Evolutionary conservation across 2,329 filamentous ascomycete genomes (phyloP).

Genomic region (Trichophyton rubrum): DNA sequence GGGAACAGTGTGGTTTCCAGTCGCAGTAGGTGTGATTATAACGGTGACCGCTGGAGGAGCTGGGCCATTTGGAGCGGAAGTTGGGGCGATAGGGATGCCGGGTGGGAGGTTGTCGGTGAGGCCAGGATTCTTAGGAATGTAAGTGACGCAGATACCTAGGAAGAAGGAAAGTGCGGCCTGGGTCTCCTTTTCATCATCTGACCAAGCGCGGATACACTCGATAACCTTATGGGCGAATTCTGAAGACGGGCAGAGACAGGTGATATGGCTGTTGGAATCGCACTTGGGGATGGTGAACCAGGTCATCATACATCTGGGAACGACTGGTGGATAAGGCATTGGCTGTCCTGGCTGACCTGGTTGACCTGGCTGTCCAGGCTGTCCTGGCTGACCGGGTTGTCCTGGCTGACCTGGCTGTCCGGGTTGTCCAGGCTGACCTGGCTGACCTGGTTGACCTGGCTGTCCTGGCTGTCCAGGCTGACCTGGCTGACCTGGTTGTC

Average conservation of each 20-base stretch:
- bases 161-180: conserved; percentile 66
- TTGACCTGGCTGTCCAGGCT: neutral
- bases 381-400: too few species aligned
- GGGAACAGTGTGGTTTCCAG: conserved; percentile 2
- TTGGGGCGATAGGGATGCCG: conserved; percentile 39
- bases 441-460: too few species aligned
- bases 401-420: too few species aligned
- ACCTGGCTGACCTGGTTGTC: too few species aligned
- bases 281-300: conserved; percentile 65
- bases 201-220: conserved; percentile 67
- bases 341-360: neutral
- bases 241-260: conserved; percentile 75
- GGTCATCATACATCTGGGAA: conserved; percentile 84
- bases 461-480: too few species aligned
- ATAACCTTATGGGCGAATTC: conserved; percentile 69
- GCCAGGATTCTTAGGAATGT: conserved; percentile 64
- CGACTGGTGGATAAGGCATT: conserved; percentile 55
- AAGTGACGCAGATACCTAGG: conserved; percentile 76
- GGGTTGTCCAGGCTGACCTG: too few species aligned
- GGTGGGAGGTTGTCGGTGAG: conserved; percentile 64
- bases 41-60: conserved; percentile 26
- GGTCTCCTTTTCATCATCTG: conserved; percentile 52
- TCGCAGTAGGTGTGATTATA: conserved; percentile 25
- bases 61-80: conserved; percentile 24
- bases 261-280: conserved; percentile 66